Percentiles rank a stretch among this genome's conserved stretches.
Conservation (phyloP, 2,329 filamentous ascomycete genomes). For the Verruconis gallopava region DNA sequence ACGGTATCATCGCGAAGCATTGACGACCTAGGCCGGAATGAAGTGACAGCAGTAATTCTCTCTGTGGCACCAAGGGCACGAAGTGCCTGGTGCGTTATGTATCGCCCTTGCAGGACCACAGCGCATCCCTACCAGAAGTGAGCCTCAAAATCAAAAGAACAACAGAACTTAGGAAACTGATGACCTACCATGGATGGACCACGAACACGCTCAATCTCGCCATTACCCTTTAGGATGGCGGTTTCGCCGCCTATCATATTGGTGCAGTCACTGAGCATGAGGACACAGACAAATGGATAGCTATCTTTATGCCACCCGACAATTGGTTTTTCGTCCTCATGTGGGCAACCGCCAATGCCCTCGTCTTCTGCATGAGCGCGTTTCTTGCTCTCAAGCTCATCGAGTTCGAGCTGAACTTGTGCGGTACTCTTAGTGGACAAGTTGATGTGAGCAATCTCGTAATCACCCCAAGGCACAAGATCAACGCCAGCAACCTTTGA, state of each 20-base stretch:
- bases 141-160: no score
- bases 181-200: slow-evolving; percentile 45
- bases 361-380: slow-evolving; percentile 27
- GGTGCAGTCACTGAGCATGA: slow-evolving; percentile 51
- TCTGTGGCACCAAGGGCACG: slow-evolving; percentile 45
- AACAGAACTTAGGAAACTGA: no score
- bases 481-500: slow-evolving; percentile 46
- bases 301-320: slow-evolving; percentile 53
- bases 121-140: slow-evolving; percentile 48
- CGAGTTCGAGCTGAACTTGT: slow-evolving; percentile 31
- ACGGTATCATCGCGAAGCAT: slow-evolving; percentile 46
- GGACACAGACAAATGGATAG: slow-evolving; percentile 57
- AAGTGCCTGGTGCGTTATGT: slow-evolving; percentile 52
- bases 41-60: slow-evolving; percentile 53
- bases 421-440: slow-evolving; percentile 38
- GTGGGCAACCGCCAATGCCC: slow-evolving; percentile 28
- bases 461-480: slow-evolving; percentile 42
- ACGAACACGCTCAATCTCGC: slow-evolving; percentile 44
- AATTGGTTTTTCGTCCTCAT: slow-evolving; percentile 39
- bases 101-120: slow-evolving; percentile 53
- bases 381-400: slow-evolving; percentile 26
- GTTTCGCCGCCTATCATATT: slow-evolving; percentile 54
- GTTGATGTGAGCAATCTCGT: slow-evolving; percentile 47
- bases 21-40: slow-evolving; percentile 46
- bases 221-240: slow-evolving; percentile 40